These are phyloP conservation scores for Apophysomyces variabilis DNA, from an alignment of 371 early-diverging fungal genomes.

Conservation along the genomic window DNA sequence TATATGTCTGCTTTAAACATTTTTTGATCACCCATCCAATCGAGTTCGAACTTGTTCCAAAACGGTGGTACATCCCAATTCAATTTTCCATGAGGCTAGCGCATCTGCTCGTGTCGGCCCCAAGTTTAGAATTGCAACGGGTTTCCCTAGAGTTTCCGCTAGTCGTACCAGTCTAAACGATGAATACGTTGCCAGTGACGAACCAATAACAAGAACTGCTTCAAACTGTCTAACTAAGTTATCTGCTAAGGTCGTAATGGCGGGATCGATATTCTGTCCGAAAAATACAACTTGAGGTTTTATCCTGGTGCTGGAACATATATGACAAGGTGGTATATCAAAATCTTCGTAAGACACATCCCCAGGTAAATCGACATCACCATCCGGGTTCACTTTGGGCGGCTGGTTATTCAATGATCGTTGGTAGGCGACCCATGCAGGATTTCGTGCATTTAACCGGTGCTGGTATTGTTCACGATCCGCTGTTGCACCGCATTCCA, in stretches of 20 bases:
- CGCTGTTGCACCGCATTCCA: constrained; percentile 61
- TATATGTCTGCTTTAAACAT: not conserved
- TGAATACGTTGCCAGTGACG: constrained; percentile 83
- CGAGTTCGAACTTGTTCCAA: constrained; percentile 24
- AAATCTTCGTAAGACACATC: constrained; percentile 66
- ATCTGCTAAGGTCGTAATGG: constrained; percentile 55
- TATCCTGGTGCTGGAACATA: constrained; percentile 64
- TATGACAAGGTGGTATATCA: constrained; percentile 71
- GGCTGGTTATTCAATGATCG: constrained; percentile 34
- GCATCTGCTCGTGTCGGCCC: constrained; percentile 80
- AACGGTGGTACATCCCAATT: constrained; percentile 50
- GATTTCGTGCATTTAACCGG: constrained; percentile 71
- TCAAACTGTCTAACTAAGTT: constrained; percentile 57
- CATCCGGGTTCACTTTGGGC: constrained; percentile 83
- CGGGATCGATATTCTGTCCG: constrained; percentile 79
- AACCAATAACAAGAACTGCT: constrained; percentile 79
- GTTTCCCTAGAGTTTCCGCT: constrained; percentile 63
- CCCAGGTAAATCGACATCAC: constrained; percentile 78
- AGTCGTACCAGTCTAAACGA: constrained; percentile 75
- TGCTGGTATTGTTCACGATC: constrained; percentile 71
- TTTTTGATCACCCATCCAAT: not conserved
- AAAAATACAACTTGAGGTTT: constrained; percentile 87
- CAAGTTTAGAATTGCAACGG: constrained; percentile 73
- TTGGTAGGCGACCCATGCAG: constrained; percentile 60
- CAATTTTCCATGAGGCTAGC: constrained; percentile 62